Percentiles rank a stretch among this genome's conserved stretches.
These are phyloP conservation scores for Aspergillus novofumigatus DNA, from an alignment of 2,329 filamentous ascomycete species.

Conservation along the genomic window DNA sequence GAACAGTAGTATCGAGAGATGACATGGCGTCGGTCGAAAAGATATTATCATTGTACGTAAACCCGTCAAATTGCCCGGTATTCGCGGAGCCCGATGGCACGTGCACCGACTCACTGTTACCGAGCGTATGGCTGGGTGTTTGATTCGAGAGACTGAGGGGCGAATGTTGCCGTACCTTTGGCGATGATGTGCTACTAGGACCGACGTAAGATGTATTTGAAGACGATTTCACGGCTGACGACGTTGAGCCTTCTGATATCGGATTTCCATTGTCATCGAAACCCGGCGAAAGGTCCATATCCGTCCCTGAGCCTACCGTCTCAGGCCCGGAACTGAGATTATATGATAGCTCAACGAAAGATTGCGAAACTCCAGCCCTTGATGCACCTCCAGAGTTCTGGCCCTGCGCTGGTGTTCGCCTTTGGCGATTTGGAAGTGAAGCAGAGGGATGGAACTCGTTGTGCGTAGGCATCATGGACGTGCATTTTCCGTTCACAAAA, in stretches of 20 bases:
- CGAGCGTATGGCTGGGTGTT: conserved; percentile 11
- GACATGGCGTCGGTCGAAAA: conserved; percentile 12
- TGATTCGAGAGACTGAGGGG: conserved; percentile 7
- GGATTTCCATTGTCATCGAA: conserved; percentile 28
- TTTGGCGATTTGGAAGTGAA: conserved; percentile 25
- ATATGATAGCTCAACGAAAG: conserved; percentile 8
- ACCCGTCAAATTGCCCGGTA: conserved; percentile 12
- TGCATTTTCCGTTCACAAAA: neutral
- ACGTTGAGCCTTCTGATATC: conserved; percentile 33
- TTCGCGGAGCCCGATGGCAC: conserved; percentile 13
- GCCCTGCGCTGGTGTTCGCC: conserved; percentile 7
- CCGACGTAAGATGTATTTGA: conserved; percentile 34
- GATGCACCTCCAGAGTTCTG: neutral
- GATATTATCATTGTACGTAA: conserved; percentile 14
- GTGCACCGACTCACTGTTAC: conserved; percentile 11
- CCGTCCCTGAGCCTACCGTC: conserved; percentile 7
- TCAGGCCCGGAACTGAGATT: conserved; percentile 4
- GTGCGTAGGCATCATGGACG: neutral
- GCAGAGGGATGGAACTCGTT: conserved; percentile 1
- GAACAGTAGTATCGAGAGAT: conserved; percentile 13
- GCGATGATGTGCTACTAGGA: conserved; percentile 24
- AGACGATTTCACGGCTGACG: conserved; percentile 34
- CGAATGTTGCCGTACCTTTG: conserved; percentile 19
- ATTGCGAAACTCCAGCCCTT: neutral
- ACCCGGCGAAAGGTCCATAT: conserved; percentile 32